These are phyloP conservation scores for Penicillium alfredii DNA, from an alignment of 495 filamentous ascomycete genomes.

Conservation along the genomic window DNA sequence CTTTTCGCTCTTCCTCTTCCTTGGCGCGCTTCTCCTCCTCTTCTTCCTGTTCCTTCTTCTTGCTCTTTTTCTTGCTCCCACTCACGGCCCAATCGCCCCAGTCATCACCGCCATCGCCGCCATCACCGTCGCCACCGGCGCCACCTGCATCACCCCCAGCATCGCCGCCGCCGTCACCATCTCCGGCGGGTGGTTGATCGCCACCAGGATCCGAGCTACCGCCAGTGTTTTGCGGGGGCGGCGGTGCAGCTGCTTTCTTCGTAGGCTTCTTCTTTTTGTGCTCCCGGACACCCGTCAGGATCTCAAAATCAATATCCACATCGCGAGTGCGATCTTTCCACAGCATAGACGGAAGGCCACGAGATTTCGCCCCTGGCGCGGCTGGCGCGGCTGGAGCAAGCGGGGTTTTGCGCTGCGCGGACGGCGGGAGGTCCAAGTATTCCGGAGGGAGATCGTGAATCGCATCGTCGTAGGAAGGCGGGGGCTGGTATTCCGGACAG, in stretches of 20 bases:
- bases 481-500: no score
- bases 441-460: slow-evolving; percentile 39
- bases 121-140: slow-evolving; percentile 21
- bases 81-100: slow-evolving; percentile 37
- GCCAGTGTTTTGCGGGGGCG: slow-evolving; percentile 17
- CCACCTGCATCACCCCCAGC: slow-evolving; percentile 24
- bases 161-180: slow-evolving; percentile 27
- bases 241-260: slow-evolving; percentile 26
- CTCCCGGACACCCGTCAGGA: slow-evolving; percentile 43
- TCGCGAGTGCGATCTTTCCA: slow-evolving; percentile 27
- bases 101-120: slow-evolving; percentile 30
- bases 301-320: slow-evolving; percentile 48
- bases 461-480: slow-evolving; percentile 42
- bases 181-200: slow-evolving; percentile 16
- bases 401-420: slow-evolving; percentile 21
- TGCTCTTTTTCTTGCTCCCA: slow-evolving; percentile 39
- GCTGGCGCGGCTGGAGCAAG: slow-evolving; percentile 8
- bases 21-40: slow-evolving; percentile 31
- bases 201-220: slow-evolving; percentile 24
- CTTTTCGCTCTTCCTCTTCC: slow-evolving; percentile 31
- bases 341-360: slow-evolving; percentile 31
- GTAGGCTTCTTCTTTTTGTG: slow-evolving; percentile 43
- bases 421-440: slow-evolving; percentile 28
- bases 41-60: slow-evolving; percentile 31
- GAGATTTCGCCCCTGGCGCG: slow-evolving; percentile 25